Evolutionary conservation across 805 yeast species (phyloP).

Genomic region (Saturnispora ahearnii): DNA sequence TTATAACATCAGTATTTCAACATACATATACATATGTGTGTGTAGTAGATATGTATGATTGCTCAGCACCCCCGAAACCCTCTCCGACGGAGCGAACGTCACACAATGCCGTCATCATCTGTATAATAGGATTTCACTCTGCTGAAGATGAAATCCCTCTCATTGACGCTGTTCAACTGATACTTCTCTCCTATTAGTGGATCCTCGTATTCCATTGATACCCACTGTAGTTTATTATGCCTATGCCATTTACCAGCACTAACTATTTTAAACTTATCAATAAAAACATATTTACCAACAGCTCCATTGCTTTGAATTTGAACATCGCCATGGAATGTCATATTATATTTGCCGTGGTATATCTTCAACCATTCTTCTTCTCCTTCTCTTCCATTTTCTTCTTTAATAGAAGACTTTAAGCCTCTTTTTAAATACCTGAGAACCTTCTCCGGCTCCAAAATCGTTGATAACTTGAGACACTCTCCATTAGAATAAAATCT

Average conservation of each 20-base stretch:
- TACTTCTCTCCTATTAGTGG: conserved; percentile 15
- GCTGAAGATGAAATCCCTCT: conserved; percentile 71
- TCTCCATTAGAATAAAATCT: conserved; percentile 76
- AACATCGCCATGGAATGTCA: conserved; percentile 46
- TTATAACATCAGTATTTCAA: no score
- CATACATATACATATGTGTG: no score
- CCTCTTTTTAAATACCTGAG: conserved; percentile 15
- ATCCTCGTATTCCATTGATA: conserved; percentile 43
- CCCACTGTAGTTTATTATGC: conserved; percentile 71
- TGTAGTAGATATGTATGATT: no score
- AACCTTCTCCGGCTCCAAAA: conserved; percentile 60
- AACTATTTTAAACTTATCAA: conserved; percentile 51
- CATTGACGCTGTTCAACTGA: conserved; percentile 51
- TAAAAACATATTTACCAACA: conserved; percentile 51
- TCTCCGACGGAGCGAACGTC: no score
- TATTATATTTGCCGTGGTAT: conserved; percentile 47
- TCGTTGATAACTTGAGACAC: conserved; percentile 59
- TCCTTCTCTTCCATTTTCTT: neutral
- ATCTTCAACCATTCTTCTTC: conserved; percentile 29
- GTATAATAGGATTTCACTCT: conserved; percentile 35
- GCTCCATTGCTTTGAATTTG: conserved; percentile 47
- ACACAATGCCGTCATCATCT: neutral
- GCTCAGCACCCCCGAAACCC: no score
- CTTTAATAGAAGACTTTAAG: neutral
- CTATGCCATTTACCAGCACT: conserved; percentile 48